Evolutionary conservation across 129 eudicot genomes (phyloP), one percentile per base, ranked within the genome.

Genomic region (Cynara cardunculus): DNA sequence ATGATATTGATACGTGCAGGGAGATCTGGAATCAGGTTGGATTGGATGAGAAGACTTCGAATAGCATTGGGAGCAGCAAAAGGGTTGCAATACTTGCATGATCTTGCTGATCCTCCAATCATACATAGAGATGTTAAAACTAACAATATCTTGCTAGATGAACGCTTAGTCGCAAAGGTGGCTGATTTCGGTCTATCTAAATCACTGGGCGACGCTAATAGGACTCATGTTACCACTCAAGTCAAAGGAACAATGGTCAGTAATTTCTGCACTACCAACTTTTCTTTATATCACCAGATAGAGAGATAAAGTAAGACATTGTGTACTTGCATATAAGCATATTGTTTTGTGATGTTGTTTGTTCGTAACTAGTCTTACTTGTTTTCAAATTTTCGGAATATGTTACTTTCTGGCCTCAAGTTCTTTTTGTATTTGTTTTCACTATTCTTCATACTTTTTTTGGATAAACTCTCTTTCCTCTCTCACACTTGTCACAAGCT

Each of bases 201-300:
- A 82, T 84, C 84, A 31, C 26, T 89, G n/a, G 80, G 75, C 22
- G 89, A 89, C 7, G 35, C 73, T 18, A 85, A 85, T 9, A 77
- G 61, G 76, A 88, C 83, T 35, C 91, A 89, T 73, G 87, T 87
- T 76, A 85, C 93, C 68, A 89, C 96, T 74, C 91, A 89, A 87
- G 92, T 91, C 13, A 91, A 91, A 84, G 96, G 96, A 49, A 91
- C 96, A 78, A 78, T 91, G 89, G 96, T 91, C 0, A 78, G 90
- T 75, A 39, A 7, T 37, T 27, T 49, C 19, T 49, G 70, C 10
- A 59, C 69, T 2, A 21, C 4, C 26, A 27, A 75, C 30, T 75
- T 28, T 59, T 25, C 66, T 53, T 30, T 27, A 75, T 9, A 30
- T 30, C 34, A 30, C 4, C 3, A 30, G 34, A 35, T 35, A 35